phyloP scores from a whole-genome alignment of 1,139 yeast genomes.

The Geotrichum fermentans region DNA sequence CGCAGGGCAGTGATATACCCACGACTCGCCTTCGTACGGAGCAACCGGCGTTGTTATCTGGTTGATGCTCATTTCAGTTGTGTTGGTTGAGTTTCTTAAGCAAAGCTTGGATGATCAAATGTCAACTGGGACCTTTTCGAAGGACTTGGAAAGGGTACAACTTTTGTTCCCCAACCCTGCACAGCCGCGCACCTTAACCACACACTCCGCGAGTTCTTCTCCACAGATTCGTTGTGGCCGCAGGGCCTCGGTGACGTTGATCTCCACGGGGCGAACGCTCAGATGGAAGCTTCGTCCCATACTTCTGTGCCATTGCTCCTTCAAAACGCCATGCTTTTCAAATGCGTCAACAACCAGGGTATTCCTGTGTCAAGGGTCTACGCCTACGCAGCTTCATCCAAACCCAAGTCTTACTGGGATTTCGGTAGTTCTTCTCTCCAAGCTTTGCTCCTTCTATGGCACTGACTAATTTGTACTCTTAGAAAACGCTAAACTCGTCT shows the following conservation, averaged over 20 bases:
- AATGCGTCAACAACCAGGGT: not conserved
- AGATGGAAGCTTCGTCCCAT: not conserved
- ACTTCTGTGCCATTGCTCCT: too few relatives aligned
- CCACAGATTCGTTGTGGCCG: not conserved
- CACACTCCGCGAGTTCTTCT: not conserved
- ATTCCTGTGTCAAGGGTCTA: conserved; percentile 69
- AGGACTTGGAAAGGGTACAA: too few relatives aligned
- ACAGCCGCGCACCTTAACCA: too few relatives aligned
- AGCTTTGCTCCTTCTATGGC: not conserved
- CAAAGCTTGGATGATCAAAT: too few relatives aligned
- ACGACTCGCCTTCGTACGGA: conserved; percentile 3
- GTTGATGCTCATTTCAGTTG: conserved; percentile 12
- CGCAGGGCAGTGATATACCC: conserved; percentile 1
- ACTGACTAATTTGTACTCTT: not conserved
- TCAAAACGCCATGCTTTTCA: not conserved
- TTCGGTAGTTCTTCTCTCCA: conserved; percentile 41
- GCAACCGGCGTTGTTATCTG: conserved; percentile 2
- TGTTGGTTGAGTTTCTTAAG: not conserved
- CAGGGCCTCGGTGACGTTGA: too few relatives aligned
- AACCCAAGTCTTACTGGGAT: conserved; percentile 85
- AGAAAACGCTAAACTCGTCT: conserved; percentile 42
- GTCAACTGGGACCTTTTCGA: too few relatives aligned
- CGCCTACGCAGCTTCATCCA: conserved; percentile 67
- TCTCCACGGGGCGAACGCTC: not conserved
- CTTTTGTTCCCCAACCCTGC: too few relatives aligned